A percentile compares a stretch with the other conserved stretches of the same genome.
These are phyloP conservation scores for Schizochytrium sp. DNA, from an alignment of 108 stramenopile species.

Conservation along the genomic window DNA sequence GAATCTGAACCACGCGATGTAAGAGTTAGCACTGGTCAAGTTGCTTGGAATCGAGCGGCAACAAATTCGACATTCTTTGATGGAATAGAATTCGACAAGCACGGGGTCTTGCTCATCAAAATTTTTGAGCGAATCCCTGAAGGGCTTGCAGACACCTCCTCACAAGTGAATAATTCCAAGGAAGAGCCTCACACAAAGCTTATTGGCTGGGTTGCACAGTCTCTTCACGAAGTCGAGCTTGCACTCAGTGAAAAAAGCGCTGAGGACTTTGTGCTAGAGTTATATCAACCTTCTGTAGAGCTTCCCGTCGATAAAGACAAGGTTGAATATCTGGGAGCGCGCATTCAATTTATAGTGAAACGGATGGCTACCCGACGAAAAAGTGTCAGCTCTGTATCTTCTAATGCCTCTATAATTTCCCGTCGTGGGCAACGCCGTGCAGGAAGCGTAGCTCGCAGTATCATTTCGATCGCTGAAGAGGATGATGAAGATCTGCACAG, in stretches of 20 bases:
- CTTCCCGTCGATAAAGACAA: background rate
- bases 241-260: background rate
- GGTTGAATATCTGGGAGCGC: background rate
- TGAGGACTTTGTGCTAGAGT: background rate
- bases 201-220: conserved; percentile 3
- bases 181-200: background rate
- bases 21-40: conserved; percentile 42
- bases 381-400: background rate
- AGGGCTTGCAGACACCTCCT: background rate
- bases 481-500: conserved; percentile 30
- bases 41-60: background rate
- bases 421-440: background rate
- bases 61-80: conserved; percentile 49
- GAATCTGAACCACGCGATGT: conserved; percentile 49
- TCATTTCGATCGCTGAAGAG: background rate
- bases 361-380: background rate
- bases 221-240: background rate
- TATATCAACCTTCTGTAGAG: background rate
- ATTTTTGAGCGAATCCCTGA: background rate
- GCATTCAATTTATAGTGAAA: background rate
- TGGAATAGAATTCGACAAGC: background rate
- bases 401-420: background rate
- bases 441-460: background rate
- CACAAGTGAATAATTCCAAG: background rate
- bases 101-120: background rate